These are phyloP conservation scores for Rhynchospora breviuscula DNA, from an alignment of 176 grass and related monocot genomes.

Conservation along the genomic window DNA sequence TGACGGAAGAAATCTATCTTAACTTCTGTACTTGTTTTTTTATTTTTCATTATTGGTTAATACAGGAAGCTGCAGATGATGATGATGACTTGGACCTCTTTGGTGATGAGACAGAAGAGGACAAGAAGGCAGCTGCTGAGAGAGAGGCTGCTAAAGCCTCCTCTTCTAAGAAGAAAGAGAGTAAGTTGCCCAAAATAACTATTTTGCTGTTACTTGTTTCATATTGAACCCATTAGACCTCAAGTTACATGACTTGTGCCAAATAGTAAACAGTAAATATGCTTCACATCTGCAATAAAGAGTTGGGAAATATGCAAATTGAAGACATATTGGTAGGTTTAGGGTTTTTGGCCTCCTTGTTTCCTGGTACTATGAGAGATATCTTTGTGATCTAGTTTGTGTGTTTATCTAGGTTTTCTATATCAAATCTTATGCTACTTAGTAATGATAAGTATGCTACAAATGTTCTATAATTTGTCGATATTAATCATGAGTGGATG, in stretches of 20 bases:
- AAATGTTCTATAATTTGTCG: neutral
- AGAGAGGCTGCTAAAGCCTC: conserved; percentile 70
- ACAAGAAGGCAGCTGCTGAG: conserved; percentile 72
- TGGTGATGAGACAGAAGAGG: conserved; percentile 90
- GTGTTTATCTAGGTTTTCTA: neutral
- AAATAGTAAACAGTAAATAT: neutral
- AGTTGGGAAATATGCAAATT: neutral
- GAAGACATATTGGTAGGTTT: neutral
- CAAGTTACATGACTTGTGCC: neutral
- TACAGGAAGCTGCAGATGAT: conserved; percentile 41
- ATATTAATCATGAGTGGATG: neutral
- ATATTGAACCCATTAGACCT: neutral
- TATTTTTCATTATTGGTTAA: neutral
- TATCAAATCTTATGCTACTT: neutral
- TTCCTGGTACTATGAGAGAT: no score
- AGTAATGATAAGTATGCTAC: neutral
- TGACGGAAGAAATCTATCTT: neutral
- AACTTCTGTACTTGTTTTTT: neutral
- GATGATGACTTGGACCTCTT: conserved; percentile 78
- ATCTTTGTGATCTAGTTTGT: neutral
- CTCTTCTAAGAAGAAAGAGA: conserved; percentile 84
- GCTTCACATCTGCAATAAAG: neutral
- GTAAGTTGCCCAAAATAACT: conserved; percentile 29
- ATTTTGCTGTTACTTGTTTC: neutral
- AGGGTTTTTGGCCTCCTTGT: neutral